phyloP scores from a whole-genome alignment of 129 eudicot species.

The Centella asiatica region DNA sequence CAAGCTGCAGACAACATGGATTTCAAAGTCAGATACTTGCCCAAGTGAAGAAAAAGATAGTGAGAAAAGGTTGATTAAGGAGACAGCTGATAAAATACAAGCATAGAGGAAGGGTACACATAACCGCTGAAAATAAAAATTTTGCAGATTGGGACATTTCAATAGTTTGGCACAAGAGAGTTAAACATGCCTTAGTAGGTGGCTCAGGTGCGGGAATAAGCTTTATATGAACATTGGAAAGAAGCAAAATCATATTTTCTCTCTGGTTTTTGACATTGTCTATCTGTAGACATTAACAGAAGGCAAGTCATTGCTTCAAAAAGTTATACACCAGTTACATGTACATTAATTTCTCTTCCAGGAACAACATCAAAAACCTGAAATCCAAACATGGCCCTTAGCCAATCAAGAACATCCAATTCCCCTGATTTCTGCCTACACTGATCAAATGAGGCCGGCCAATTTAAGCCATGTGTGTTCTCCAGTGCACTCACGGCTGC shows the following conservation, averaged over 20 bases:
- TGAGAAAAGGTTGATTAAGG: not conserved
- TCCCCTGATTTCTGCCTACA: slow-evolving; percentile 64
- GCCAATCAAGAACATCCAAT: slow-evolving; percentile 90
- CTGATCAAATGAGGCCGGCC: slow-evolving; percentile 83
- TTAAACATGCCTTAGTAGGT: slow-evolving; percentile 54
- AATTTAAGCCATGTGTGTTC: slow-evolving; percentile 61
- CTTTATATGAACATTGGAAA: slow-evolving; percentile 82
- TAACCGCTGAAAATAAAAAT: no score
- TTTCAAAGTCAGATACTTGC: slow-evolving; percentile 8
- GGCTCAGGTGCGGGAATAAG: slow-evolving; percentile 87
- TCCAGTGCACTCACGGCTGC: slow-evolving; percentile 79
- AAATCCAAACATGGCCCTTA: slow-evolving; percentile 95
- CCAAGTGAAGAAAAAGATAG: slow-evolving; percentile 10
- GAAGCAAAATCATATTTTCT: slow-evolving; percentile 79
- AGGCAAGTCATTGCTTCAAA: slow-evolving; percentile 7
- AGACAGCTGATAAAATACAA: not conserved
- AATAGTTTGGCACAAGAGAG: not conserved
- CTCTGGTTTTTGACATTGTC: slow-evolving; percentile 94
- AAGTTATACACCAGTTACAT: slow-evolving; percentile 3
- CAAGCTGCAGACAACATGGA: slow-evolving; percentile 55
- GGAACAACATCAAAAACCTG: slow-evolving; percentile 48
- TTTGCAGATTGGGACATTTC: not conserved
- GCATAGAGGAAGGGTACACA: not conserved
- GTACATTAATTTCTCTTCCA: not conserved
- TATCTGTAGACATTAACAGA: slow-evolving; percentile 41